A percentile compares a stretch with the other conserved stretches of the same genome.
These are phyloP conservation scores for Auricularia cornea DNA, from an alignment of 768 basidiomycete species.

Conservation along the genomic window DNA sequence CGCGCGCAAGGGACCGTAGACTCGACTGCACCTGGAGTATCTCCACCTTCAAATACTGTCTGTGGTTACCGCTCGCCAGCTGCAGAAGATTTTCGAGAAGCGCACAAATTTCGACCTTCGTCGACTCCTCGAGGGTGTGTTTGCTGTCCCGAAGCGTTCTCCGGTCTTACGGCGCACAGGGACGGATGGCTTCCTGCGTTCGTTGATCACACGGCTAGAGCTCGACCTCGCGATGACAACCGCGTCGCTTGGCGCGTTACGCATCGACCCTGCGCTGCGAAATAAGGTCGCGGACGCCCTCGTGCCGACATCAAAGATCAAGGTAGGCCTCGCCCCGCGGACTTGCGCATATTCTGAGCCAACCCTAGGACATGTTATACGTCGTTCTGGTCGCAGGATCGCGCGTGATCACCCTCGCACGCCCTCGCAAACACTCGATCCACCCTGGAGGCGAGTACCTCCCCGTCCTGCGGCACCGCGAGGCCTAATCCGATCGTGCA, in stretches of 20 bases:
- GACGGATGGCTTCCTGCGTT: conserved; percentile 71
- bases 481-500: conserved; percentile 15
- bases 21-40: conserved; percentile 89
- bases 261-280: conserved; percentile 59
- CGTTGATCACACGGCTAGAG: conserved; percentile 62
- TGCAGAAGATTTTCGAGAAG: conserved; percentile 78
- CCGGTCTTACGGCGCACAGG: conserved; percentile 36
- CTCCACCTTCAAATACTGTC: conserved; percentile 89
- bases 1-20: conserved; percentile 40
- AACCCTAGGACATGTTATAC: conserved; percentile 75
- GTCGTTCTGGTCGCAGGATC: conserved; percentile 75
- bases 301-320: conserved; percentile 73
- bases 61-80: conserved; percentile 77
- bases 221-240: conserved; percentile 74
- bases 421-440: conserved; percentile 90
- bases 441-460: conserved; percentile 71
- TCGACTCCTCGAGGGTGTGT: conserved; percentile 56
- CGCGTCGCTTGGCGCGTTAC: conserved; percentile 74
- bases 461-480: conserved; percentile 1
- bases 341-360: neutral
- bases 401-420: conserved; percentile 74
- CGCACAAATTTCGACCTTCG: conserved; percentile 88
- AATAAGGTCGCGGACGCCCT: conserved; percentile 71
- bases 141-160: neutral
- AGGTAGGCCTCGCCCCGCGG: conserved; percentile 33